These are phyloP conservation scores for Cercospora sp. DNA, from an alignment of 2,329 filamentous ascomycete genomes.

Conservation along the genomic window DNA sequence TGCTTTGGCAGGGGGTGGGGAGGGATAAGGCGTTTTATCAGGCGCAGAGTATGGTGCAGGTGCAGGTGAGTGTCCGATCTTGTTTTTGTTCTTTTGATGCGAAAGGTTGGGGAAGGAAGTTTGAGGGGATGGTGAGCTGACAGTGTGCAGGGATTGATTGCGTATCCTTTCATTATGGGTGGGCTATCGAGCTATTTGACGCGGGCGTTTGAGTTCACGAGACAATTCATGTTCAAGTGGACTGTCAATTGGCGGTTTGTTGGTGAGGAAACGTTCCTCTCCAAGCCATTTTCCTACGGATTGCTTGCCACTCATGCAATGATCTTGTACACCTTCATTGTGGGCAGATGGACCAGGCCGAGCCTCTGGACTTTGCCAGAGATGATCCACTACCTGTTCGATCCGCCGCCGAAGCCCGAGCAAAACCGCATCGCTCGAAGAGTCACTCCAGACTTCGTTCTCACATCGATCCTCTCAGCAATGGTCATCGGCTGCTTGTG, in stretches of 20 bases:
- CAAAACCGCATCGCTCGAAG: conserved; percentile 58
- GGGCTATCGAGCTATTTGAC: conserved; percentile 72
- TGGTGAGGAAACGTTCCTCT: conserved; percentile 78
- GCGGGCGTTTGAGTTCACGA: conserved; percentile 84
- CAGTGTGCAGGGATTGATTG: conserved; percentile 51
- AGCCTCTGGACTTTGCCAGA: conserved; percentile 58
- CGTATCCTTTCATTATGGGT: conserved; percentile 66
- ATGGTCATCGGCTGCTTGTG: conserved; percentile 80
- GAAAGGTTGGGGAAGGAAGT: not conserved
- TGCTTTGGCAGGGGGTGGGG: conserved; percentile 73
- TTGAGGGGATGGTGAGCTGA: not conserved
- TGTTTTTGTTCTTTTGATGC: not conserved
- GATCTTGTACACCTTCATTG: conserved; percentile 66
- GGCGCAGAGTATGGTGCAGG: conserved; percentile 68
- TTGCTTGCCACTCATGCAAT: conserved; percentile 66
- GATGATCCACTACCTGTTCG: conserved; percentile 54
- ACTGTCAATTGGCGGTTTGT: conserved; percentile 98
- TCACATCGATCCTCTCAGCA: conserved; percentile 74
- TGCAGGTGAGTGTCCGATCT: conserved; percentile 63
- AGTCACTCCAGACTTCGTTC: conserved; percentile 70
- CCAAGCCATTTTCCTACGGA: conserved; percentile 64
- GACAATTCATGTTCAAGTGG: conserved; percentile 95
- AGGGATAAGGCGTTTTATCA: conserved; percentile 65
- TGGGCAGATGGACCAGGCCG: conserved; percentile 71
- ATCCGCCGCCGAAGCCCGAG: conserved; percentile 49